Conservation (phyloP, 805 yeast genomes). For the Gaillardinia entomophila region DNA sequence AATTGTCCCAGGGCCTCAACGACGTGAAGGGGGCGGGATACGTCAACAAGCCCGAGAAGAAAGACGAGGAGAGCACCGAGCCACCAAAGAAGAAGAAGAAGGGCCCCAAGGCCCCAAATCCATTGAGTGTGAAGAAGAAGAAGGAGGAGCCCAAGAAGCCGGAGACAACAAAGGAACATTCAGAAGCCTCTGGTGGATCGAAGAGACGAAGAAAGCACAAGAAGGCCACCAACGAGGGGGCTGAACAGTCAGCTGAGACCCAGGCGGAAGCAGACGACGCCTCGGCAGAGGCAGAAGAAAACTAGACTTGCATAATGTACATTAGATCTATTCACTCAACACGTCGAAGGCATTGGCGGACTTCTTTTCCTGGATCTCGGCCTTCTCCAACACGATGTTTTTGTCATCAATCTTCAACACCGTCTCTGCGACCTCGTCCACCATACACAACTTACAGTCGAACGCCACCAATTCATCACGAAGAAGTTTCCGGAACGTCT, state of each 20-base stretch:
- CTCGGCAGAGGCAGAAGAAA: neutral
- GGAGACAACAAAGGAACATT: too few species aligned
- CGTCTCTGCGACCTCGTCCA: conserved; percentile 23
- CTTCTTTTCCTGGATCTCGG: neutral
- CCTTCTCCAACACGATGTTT: conserved; percentile 1
- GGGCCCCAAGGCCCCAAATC: conserved; percentile 84
- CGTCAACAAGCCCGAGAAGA: conserved; percentile 15
- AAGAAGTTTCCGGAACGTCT: conserved; percentile 25
- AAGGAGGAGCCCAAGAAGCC: conserved; percentile 34
- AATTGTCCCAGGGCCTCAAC: conserved; percentile 76
- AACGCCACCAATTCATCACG: conserved; percentile 42
- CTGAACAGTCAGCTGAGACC: neutral
- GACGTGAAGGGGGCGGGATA: conserved; percentile 47
- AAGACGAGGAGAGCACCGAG: conserved; percentile 12
- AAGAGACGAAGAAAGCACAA: conserved; percentile 22
- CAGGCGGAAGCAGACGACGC: conserved; percentile 1
- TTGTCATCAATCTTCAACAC: conserved; percentile 11
- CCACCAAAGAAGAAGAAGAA: conserved; percentile 42
- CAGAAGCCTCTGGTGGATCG: too few species aligned
- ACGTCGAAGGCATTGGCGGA: conserved; percentile 4
- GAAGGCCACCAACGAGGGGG: neutral
- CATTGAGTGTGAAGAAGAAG: conserved; percentile 81
- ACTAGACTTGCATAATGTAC: conserved; percentile 1
- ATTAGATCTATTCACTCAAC: conserved; percentile 1
- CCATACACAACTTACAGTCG: conserved; percentile 40